A percentile compares a stretch with the other conserved stretches of the same genome.
phyloP scores from a whole-genome alignment of 129 eudicot genomes.

The Solidago caesia region DNA sequence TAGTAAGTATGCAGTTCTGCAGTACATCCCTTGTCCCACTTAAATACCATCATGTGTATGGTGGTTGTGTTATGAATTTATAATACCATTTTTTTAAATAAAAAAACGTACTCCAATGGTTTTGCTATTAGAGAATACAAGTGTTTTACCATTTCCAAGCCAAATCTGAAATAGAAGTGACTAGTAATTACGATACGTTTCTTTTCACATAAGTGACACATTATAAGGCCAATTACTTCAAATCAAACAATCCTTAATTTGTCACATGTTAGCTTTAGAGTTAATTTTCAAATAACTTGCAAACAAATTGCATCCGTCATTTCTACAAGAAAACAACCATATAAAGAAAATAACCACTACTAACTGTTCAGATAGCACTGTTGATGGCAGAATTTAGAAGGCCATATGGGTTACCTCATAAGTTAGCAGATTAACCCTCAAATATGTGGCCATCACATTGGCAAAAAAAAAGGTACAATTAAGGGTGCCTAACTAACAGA shows the following conservation, averaged over 20 bases:
- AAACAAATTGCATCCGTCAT: neutral
- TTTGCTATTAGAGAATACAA: neutral
- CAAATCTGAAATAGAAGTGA: neutral
- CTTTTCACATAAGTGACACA: neutral
- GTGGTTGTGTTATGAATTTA: neutral
- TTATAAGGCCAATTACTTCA: neutral
- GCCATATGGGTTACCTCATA: neutral
- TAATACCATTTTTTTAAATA: conserved; percentile 9
- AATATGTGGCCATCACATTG: neutral
- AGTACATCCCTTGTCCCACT: neutral
- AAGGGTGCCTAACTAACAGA: too few relatives aligned
- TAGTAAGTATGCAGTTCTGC: conserved; percentile 11
- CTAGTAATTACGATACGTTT: neutral
- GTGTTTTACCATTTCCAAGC: conserved; percentile 10
- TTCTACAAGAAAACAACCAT: neutral
- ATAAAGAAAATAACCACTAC: neutral
- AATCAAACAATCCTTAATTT: neutral
- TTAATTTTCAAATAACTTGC: neutral
- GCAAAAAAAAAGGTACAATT: too few relatives aligned
- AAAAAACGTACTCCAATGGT: neutral
- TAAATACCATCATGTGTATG: neutral
- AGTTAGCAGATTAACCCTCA: neutral
- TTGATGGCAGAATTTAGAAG: conserved; percentile 1
- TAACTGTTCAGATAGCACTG: neutral
- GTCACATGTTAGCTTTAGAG: neutral